These are phyloP conservation scores for Cicer arietinum DNA, from an alignment of 306 rosid genomes.

Conservation along the genomic window DNA sequence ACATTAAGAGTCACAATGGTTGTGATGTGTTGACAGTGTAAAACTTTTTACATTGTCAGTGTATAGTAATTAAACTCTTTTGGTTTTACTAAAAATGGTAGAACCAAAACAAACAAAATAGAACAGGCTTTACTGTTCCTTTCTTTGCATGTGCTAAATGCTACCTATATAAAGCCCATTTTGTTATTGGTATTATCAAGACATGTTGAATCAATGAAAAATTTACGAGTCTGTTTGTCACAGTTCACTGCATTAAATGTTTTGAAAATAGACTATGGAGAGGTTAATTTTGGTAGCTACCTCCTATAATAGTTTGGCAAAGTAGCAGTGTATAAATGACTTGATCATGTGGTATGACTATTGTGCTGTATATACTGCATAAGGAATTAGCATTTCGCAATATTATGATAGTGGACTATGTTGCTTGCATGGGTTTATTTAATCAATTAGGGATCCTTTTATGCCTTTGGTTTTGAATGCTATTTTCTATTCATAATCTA, in stretches of 20 bases:
- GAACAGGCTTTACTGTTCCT: background rate
- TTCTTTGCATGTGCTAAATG: background rate
- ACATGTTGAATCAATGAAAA: conserved; percentile 14
- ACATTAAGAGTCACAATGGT: no score
- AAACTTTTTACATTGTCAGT: no score
- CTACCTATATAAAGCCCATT: conserved; percentile 8
- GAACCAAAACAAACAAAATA: conserved; percentile 8
- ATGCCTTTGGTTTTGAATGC: conserved; percentile 20
- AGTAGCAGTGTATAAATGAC: conserved; percentile 16
- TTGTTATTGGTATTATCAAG: conserved; percentile 27
- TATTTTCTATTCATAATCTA: conserved; percentile 33
- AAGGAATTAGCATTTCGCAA: conserved; percentile 15
- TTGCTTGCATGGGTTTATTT: conserved; percentile 33
- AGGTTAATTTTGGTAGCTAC: conserved; percentile 15
- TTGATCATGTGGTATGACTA: conserved; percentile 27
- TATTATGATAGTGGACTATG: conserved; percentile 13
- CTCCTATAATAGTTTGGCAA: conserved; percentile 29
- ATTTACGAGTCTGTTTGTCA: conserved; percentile 1
- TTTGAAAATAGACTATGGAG: conserved; percentile 9
- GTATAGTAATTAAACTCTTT: no score
- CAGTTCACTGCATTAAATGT: conserved; percentile 17
- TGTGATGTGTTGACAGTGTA: no score
- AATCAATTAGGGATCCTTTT: conserved; percentile 29
- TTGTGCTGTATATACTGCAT: conserved; percentile 25
- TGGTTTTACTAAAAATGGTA: background rate